Evolutionary conservation across 208 protist genomes (phyloP).

Genomic region (Wallacemonas sp.): DNA sequence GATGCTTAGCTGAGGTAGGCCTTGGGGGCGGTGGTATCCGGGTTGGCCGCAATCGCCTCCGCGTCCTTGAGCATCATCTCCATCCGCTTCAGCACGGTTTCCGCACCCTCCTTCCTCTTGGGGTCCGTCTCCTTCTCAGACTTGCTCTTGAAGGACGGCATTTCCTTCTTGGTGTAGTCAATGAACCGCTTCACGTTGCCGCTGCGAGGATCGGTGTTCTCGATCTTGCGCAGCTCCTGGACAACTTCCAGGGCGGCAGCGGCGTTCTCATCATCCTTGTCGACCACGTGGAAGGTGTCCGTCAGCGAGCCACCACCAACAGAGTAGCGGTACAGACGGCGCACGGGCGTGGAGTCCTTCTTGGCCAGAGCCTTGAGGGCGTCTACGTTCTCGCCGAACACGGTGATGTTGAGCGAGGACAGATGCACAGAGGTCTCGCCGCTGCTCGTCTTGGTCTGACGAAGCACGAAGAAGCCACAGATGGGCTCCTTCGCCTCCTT

Average conservation of each 20-base stretch:
- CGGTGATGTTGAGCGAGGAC: conserved; percentile 54
- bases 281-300: conserved; percentile 35
- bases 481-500: conserved; percentile 48
- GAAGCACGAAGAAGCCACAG: conserved; percentile 63
- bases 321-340: conserved; percentile 62
- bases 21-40: conserved; percentile 39
- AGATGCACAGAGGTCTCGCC: conserved; percentile 48
- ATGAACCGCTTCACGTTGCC: conserved; percentile 80
- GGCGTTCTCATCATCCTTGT: conserved; percentile 28
- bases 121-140: conserved; percentile 27
- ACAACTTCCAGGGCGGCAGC: conserved; percentile 24
- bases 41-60: conserved; percentile 42
- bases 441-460: conserved; percentile 45
- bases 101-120: conserved; percentile 34
- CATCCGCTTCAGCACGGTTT: conserved; percentile 53
- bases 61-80: conserved; percentile 81
- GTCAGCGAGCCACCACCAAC: conserved; percentile 57
- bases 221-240: conserved; percentile 36
- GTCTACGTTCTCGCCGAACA: conserved; percentile 41
- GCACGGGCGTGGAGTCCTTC: conserved; percentile 44
- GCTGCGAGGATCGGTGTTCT: conserved; percentile 68
- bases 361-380: conserved; percentile 45
- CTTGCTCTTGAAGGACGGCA: conserved; percentile 46
- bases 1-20: conserved; percentile 30
- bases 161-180: conserved; percentile 66